These are phyloP conservation scores for Fraxinus dipetala DNA, from an alignment of 305 asterid species.

Conservation along the genomic window DNA sequence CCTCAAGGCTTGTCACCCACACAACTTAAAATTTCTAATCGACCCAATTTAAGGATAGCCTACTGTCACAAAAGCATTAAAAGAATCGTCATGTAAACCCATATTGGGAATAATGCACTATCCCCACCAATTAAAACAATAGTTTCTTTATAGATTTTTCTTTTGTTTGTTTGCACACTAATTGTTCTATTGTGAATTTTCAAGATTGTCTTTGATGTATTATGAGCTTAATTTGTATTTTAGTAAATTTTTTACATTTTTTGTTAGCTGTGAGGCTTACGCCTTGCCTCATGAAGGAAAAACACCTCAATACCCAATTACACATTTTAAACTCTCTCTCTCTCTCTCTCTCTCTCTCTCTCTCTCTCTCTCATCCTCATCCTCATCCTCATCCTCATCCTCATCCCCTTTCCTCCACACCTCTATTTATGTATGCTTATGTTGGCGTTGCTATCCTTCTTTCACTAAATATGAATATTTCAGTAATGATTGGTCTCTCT, in stretches of 20 bases:
- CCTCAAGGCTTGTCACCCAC: neutral
- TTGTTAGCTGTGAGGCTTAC: neutral
- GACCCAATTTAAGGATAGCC: neutral
- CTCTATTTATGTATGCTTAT: slow-evolving; percentile 3
- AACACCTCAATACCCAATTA: neutral
- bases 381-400: neutral
- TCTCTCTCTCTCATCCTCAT: neutral
- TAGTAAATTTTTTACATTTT: neutral
- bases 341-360: neutral
- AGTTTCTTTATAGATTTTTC: neutral
- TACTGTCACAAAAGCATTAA: neutral
- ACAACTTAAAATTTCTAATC: too few relatives aligned
- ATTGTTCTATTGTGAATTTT: neutral
- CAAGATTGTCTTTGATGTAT: neutral
- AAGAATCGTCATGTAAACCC: neutral
- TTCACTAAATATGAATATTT: neutral
- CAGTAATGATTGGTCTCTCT: neutral
- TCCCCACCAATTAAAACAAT: neutral
- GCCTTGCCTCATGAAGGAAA: neutral
- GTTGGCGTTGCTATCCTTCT: neutral
- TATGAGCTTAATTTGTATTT: neutral
- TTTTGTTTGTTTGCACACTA: neutral
- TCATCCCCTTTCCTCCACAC: neutral
- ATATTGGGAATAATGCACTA: neutral
- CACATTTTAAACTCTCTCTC: neutral